Evolutionary conservation across 148 eudicot species (phyloP).

Genomic region (Heliamphora exappendiculata): DNA sequence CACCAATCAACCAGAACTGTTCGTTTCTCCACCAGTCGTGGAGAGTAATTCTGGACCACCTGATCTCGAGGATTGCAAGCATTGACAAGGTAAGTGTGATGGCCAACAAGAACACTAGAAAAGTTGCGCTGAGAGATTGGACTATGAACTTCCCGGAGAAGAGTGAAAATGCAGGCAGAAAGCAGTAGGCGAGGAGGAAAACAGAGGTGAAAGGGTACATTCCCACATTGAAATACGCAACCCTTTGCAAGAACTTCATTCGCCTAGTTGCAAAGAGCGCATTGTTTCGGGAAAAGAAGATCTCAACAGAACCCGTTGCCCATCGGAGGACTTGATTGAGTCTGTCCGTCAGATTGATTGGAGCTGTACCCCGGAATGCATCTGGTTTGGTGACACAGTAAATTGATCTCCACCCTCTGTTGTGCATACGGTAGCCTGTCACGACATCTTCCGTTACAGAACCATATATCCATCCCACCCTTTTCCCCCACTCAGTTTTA

Average conservation of each 20-base stretch:
- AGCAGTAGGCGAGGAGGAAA: conserved; percentile 75
- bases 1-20: conserved; percentile 96
- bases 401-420: conserved; percentile 93
- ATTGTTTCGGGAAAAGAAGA: conserved; percentile 85
- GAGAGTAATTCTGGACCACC: conserved; percentile 89
- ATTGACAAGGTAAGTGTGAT: conserved; percentile 72
- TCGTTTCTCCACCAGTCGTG: conserved; percentile 99
- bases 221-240: conserved; percentile 90
- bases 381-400: conserved; percentile 90
- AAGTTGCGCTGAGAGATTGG: conserved; percentile 56
- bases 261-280: conserved; percentile 71
- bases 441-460: conserved; percentile 96
- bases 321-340: conserved; percentile 87
- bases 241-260: conserved; percentile 81
- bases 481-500: conserved; percentile 91
- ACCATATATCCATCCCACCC: conserved; percentile 98
- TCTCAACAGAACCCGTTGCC: conserved; percentile 98
- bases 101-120: conserved; percentile 53
- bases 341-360: conserved; percentile 89
- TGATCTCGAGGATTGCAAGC: conserved; percentile 75
- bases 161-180: conserved; percentile 81
- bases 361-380: conserved; percentile 93
- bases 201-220: conserved; percentile 88
- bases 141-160: conserved; percentile 94
- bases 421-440: conserved; percentile 94